Conservation (phyloP, 1,139 yeast genomes). For the Pichia sp. region DNA sequence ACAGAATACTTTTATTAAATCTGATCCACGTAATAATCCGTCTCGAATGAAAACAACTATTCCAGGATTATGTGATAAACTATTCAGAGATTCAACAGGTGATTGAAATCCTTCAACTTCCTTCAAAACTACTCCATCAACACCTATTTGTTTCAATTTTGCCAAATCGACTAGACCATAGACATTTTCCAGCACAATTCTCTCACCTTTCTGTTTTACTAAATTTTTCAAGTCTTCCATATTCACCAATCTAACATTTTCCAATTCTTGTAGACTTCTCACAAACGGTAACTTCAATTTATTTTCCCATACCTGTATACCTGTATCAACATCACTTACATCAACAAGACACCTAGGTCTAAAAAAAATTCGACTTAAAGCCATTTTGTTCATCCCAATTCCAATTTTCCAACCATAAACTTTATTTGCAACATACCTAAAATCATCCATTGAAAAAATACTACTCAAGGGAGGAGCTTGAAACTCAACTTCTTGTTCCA, state of each 20-base stretch:
- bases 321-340: conserved; percentile 30
- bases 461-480: conserved; percentile 13
- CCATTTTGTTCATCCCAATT: conserved; percentile 27
- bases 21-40: neutral
- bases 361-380: conserved; percentile 29
- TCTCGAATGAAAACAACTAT: neutral
- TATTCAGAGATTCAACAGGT: neutral
- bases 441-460: conserved; percentile 29
- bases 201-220: neutral
- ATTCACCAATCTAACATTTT: neutral
- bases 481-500: neutral
- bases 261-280: neutral
- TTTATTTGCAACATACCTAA: conserved; percentile 28
- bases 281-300: neutral
- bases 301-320: neutral
- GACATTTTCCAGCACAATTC: neutral
- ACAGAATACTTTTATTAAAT: neutral
- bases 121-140: neutral
- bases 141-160: neutral
- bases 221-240: neutral
- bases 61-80: neutral
- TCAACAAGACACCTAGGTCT: conserved; percentile 39
- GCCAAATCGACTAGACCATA: neutral
- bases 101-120: neutral
- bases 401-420: conserved; percentile 29